Evolutionary conservation across 2,329 filamentous ascomycete genomes (phyloP).

Genomic region (Didymella glomerata): DNA sequence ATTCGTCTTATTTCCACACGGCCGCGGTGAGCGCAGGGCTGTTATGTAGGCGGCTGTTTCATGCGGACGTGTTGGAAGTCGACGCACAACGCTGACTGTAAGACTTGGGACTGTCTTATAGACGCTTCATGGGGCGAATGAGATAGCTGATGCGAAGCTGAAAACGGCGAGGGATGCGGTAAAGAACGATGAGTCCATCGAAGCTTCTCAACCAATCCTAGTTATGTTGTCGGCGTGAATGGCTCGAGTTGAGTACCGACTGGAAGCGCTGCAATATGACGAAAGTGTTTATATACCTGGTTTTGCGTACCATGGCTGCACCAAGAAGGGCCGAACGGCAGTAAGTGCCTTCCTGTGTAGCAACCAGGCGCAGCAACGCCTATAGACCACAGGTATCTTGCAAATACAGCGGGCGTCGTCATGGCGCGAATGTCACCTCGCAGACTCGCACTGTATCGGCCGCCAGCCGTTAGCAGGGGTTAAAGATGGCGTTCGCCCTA

Average conservation of each 20-base stretch:
- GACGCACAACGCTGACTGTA: slow-evolving; percentile 1
- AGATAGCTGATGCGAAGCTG: background rate
- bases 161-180: background rate
- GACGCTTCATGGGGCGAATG: background rate
- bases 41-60: background rate
- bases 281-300: background rate
- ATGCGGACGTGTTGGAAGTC: background rate
- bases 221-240: background rate
- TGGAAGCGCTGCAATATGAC: background rate
- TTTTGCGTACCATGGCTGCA: slow-evolving; percentile 4
- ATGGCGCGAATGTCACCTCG: slow-evolving; percentile 1
- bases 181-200: background rate
- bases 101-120: background rate
- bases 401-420: background rate
- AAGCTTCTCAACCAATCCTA: no score
- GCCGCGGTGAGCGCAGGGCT: background rate
- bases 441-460: slow-evolving; percentile 2
- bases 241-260: background rate
- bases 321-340: background rate
- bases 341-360: background rate
- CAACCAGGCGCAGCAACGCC: slow-evolving; percentile 1
- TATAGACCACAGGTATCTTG: background rate
- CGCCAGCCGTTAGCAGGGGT: slow-evolving; percentile 22
- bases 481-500: slow-evolving; percentile 24
- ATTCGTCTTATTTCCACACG: background rate